Evolutionary conservation across 1,139 yeast species (phyloP), one percentile per base, ranked within the genome.

Genomic region (Saccharomyces hybrid): DNA sequence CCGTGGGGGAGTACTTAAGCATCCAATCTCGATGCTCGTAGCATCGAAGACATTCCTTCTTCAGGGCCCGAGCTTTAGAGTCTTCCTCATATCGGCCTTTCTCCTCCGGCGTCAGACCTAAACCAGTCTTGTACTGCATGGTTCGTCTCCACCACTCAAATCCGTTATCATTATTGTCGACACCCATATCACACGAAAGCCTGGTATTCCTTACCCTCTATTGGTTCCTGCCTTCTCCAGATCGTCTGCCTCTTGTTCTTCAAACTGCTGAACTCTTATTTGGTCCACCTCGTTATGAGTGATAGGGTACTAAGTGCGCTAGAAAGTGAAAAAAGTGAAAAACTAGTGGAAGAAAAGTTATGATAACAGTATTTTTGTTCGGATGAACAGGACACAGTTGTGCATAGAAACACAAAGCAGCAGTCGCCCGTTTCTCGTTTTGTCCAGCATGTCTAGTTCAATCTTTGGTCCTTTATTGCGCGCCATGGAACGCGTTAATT

Each of bases 71-170:
- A 58, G 60, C 61, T 49, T 63, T 57, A 61, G 76, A 72, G 61
- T 85, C 89, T 55, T 73, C 71, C 66, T 86, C 88, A 64, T 81
- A 86, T 59, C 77, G 79, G n/a, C 57, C 58, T 60, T 76, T 78
- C 54, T 84, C 89, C 19, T 75, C 75, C 3, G 74, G 77, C 5
- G 79, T 71, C 53, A 84, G 62, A 0, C 91, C 90, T 47, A 86
- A 67, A 0, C 95, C 95, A 0, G 95, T 84, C 61, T 83, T 75
- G 72, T 88, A 88, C 59, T 80, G 81, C 56, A 87, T 69, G 13
- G 89, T 79, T 58, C 91, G 75, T 61, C 90, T 77, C 91, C 95
- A 86, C 91, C 93, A 86, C 55, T 84, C 86, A 65, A 88, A 86
- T 6, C 88, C 87, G 16, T 8, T 32, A 1, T 47, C 32, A 34